A percentile compares a stretch with the other conserved stretches of the same genome.
phyloP scores from a whole-genome alignment of 2,329 filamentous ascomycete genomes.

The Botrytis cinerea region DNA sequence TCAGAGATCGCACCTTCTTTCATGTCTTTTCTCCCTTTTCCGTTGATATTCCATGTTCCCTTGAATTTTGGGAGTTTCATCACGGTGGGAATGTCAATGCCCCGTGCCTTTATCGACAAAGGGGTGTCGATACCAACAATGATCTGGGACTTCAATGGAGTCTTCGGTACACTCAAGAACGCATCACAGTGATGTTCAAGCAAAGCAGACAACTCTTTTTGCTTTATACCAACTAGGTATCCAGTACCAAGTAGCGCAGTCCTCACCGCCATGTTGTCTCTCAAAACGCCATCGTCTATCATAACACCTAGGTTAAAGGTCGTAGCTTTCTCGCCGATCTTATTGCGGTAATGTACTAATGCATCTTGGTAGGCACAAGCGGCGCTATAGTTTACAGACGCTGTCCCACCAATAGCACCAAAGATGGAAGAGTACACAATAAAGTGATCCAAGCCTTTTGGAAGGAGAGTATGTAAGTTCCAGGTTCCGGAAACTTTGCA shows the following conservation, averaged over 20 bases:
- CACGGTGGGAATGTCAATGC: not conserved
- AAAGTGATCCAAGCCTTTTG: constrained; percentile 28
- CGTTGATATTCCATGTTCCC: constrained; percentile 3
- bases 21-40: not conserved
- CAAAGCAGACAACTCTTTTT: constrained; percentile 56
- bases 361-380: constrained; percentile 40
- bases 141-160: not conserved
- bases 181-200: constrained; percentile 36
- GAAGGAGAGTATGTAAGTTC: constrained; percentile 32
- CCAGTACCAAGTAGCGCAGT: constrained; percentile 33
- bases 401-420: constrained; percentile 28
- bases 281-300: constrained; percentile 31
- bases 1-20: not conserved
- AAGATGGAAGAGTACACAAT: constrained; percentile 42
- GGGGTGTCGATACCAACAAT: not conserved
- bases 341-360: constrained; percentile 26
- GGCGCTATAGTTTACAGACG: constrained; percentile 29
- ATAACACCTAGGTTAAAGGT: constrained; percentile 30
- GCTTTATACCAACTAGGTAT: constrained; percentile 49
- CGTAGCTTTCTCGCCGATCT: constrained; percentile 25
- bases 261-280: constrained; percentile 24
- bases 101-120: not conserved
- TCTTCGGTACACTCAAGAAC: not conserved
- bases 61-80: not conserved
- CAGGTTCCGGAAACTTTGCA: constrained; percentile 43